Percentiles rank a stretch among this genome's conserved stretches.
phyloP scores from a whole-genome alignment of 257 asterid genomes.

The Lithospermum erythrorhizon region DNA sequence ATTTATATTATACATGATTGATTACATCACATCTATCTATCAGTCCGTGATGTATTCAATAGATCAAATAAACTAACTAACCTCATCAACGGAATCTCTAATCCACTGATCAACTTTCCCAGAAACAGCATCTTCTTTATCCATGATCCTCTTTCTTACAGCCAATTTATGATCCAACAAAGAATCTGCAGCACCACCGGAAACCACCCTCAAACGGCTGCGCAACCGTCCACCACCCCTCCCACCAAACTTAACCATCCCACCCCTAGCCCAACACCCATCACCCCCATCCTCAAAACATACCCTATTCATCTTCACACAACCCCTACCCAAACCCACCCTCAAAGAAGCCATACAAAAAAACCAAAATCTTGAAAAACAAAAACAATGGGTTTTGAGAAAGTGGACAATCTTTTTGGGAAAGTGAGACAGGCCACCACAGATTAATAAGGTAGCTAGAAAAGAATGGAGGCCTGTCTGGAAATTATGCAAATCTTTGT shows the following conservation, averaged over 20 bases:
- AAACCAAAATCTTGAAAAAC: too few species aligned
- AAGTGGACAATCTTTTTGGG: neutral
- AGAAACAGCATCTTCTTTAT: constrained; percentile 7
- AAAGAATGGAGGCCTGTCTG: neutral
- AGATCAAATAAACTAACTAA: neutral
- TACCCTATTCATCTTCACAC: neutral
- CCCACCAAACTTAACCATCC: neutral
- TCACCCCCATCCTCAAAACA: neutral
- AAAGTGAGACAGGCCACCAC: constrained; percentile 7
- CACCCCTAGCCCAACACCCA: neutral
- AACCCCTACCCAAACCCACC: neutral
- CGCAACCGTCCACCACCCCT: neutral
- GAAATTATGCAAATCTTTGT: neutral
- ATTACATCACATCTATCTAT: too few species aligned
- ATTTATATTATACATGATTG: too few species aligned
- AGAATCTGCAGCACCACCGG: neutral
- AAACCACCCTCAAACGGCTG: neutral
- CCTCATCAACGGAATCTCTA: constrained; percentile 24
- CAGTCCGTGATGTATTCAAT: too few species aligned
- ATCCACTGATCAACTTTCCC: constrained; percentile 26
- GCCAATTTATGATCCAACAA: neutral
- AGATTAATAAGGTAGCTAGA: neutral
- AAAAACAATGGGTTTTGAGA: too few species aligned
- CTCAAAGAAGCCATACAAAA: constrained; percentile 10
- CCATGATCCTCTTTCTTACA: constrained; percentile 1